A percentile compares a stretch with the other conserved stretches of the same genome.
Conservation (phyloP, 768 basidiomycete species). For the Boletus sp. region DNA sequence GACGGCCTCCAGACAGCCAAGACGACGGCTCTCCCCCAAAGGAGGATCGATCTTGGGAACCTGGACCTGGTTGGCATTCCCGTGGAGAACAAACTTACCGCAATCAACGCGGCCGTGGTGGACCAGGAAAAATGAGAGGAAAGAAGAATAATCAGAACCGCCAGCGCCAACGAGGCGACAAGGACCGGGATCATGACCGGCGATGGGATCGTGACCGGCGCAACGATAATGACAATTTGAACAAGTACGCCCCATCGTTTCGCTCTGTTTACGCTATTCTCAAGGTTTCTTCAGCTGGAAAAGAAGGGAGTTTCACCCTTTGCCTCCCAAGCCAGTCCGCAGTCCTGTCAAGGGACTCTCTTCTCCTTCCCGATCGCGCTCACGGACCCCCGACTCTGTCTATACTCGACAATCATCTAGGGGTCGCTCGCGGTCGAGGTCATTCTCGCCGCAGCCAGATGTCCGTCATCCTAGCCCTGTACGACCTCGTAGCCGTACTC, state of each 20-base stretch:
- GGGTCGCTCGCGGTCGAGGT: slow-evolving; percentile 61
- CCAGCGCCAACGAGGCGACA: slow-evolving; percentile 31
- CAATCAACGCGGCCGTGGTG: slow-evolving; percentile 37
- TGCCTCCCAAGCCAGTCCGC: slow-evolving; percentile 38
- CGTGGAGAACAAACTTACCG: slow-evolving; percentile 40
- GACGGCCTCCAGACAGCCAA: slow-evolving; percentile 29
- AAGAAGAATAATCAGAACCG: slow-evolving; percentile 36
- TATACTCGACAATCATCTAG: slow-evolving; percentile 62
- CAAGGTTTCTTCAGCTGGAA: slow-evolving; percentile 52
- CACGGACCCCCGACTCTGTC: slow-evolving; percentile 57
- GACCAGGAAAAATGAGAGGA: slow-evolving; percentile 33
- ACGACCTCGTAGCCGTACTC: slow-evolving; percentile 45
- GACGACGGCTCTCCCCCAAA: slow-evolving; percentile 20
- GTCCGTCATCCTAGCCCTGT: slow-evolving; percentile 51
- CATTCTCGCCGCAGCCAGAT: slow-evolving; percentile 55
- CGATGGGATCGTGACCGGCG: slow-evolving; percentile 41
- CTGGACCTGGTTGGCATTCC: slow-evolving; percentile 64
- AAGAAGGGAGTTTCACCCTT: slow-evolving; percentile 47
- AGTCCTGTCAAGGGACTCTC: slow-evolving; percentile 39
- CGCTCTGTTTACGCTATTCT: slow-evolving; percentile 7
- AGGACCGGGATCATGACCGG: slow-evolving; percentile 25
- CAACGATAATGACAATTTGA: slow-evolving; percentile 62
- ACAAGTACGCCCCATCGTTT: slow-evolving; percentile 55
- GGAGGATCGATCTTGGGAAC: slow-evolving; percentile 69
- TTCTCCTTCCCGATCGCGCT: slow-evolving; percentile 51